Base-by-base conservation (phyloP, 2,329 filamentous ascomycete genomes). In the Colletotrichum coccodes region DNA sequence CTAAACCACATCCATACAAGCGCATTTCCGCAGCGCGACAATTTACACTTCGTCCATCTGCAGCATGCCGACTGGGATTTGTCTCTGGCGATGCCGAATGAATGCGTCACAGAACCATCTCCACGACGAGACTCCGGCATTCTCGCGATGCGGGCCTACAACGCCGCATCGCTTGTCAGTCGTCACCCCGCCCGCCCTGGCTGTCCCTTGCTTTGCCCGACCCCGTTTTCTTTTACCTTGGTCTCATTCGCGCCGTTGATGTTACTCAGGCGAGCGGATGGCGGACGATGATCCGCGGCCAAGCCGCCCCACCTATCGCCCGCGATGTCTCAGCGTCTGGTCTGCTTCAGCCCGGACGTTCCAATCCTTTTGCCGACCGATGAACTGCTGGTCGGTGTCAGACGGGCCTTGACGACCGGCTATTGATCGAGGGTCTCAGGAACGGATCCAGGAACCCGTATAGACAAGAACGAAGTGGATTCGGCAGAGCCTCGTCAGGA, bases 401-500 rank as follows among this genome's bases (percentile, higher is more conserved):
- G 47, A 30, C 47, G 47, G 57, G 46, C 47, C 26, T 46, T 65
- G 32, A 16, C 14, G 14, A 40, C 47, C 26, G 34, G 54, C 38
- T 46, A 49, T 23, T 54, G 63, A 58, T 21, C 30, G 61, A 42
- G 42, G 46, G 21, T n/a, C 44, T 59, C 61, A 59, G 46, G 52
- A 23, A 59, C 60, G 54, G 28, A 16, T 34, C 42, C 40, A 63
- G 59, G 59, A 57, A 68, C 26, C 44, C 61, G 40, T 60, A 11
- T 36, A 34, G 36, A 14, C 30, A 16, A 32, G 53, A 9, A 50
- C 32, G 16, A 23, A 62, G 28, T 49, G n/a, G n/a, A 44, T 23
- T 34, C 26, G 32, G 50, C 49, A 54, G 21, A 44, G 46, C 21
- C 40, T 42, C 52, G 34, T 65, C 38, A 21, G 44, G 7, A 5